Base-by-base conservation (phyloP, 2,329 filamentous ascomycete genomes). In the Anisogramma anomala region DNA sequence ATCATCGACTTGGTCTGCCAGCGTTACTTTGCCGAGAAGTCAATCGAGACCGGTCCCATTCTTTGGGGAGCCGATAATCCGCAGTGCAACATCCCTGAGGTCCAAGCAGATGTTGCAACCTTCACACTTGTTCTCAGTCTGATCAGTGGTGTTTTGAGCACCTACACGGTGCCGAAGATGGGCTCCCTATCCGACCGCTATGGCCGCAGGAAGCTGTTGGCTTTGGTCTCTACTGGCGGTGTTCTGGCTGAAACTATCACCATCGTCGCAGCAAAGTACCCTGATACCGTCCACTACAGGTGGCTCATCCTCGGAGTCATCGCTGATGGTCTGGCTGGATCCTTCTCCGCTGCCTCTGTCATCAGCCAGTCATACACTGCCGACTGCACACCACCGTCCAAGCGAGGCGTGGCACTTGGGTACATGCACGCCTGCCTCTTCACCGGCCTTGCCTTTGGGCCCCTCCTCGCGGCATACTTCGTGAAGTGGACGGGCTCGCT, bases 401-500 rank as follows among this genome's bases (percentile, higher is more conserved):
- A 76, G 53, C 78, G 91, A 15, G 84, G 82, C 45, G 82, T 94
- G 6, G 77, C 79, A 4, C 91, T 96, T 58, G 88, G 86, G 6
- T 89, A 88, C 56, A 81, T 96, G 52, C 85, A 96, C 53, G 87
- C 85, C 9, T 87, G 82, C 50, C 68, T 98, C 7, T 96, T 94
- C 59, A 72, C 74, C 2, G 91, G 91, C n/a, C 76, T 96, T 33
- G 89, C 91, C 0, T 62, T 89, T 23, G 91, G 91, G 0, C 91
- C 91, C 6, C 69, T 93, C 3, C 55, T 94, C 17, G 82, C 87
- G 0, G 88, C 83, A 2, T 81, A 84, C 51, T 67, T 95, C 32
- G 81, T 94, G 53, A 75, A 83, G 52, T 72, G 69, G 58, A 88
- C 84, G 0, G 83, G 84, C 6, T 76, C 74, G 32, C 68, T 93